Conservation (phyloP, 1,284 basidiomycete genomes). For the Bjerkandera adusta region DNA sequence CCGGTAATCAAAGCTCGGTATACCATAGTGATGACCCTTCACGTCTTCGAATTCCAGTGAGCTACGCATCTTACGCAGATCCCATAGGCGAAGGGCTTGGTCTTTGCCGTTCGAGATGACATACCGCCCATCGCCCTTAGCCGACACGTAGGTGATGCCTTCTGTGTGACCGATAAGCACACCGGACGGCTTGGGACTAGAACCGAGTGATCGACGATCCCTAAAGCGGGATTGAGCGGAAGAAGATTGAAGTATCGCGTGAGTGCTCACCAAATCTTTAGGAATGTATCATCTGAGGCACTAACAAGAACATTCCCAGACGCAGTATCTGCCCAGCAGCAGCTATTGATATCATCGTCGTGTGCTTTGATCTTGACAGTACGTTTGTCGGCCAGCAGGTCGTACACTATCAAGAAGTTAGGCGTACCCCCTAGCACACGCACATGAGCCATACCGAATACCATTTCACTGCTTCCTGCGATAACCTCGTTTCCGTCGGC, state of each 20-base stretch:
- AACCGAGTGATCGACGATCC: conserved; percentile 88
- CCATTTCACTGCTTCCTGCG: conserved; percentile 71
- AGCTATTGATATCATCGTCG: conserved; percentile 91
- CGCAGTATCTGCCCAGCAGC: conserved; percentile 91
- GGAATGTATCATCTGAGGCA: conserved; percentile 90
- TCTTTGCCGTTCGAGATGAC: conserved; percentile 98
- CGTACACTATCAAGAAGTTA: conserved; percentile 77
- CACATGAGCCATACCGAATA: conserved; percentile 63
- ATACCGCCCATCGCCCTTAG: conserved; percentile 93
- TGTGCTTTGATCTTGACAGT: conserved; percentile 87
- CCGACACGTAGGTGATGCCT: conserved; percentile 87
- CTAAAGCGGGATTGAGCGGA: conserved; percentile 34
- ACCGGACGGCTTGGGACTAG: conserved; percentile 83
- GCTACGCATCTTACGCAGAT: conserved; percentile 89
- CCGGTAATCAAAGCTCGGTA: conserved; percentile 79
- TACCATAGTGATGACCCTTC: conserved; percentile 51
- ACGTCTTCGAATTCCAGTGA: conserved; percentile 67
- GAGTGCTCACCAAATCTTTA: conserved; percentile 86
- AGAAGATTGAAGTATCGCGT: not conserved
- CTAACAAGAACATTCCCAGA: conserved; percentile 94
- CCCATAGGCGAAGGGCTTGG: conserved; percentile 91
- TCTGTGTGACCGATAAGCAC: conserved; percentile 95
- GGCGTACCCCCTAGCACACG: not conserved
- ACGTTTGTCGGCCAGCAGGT: conserved; percentile 77
- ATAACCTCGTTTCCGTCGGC: conserved; percentile 93